Evolutionary conservation across 345 rosid genomes (phyloP), one percentile per base, ranked within the genome.

Genomic region (Erodium maritimum): DNA sequence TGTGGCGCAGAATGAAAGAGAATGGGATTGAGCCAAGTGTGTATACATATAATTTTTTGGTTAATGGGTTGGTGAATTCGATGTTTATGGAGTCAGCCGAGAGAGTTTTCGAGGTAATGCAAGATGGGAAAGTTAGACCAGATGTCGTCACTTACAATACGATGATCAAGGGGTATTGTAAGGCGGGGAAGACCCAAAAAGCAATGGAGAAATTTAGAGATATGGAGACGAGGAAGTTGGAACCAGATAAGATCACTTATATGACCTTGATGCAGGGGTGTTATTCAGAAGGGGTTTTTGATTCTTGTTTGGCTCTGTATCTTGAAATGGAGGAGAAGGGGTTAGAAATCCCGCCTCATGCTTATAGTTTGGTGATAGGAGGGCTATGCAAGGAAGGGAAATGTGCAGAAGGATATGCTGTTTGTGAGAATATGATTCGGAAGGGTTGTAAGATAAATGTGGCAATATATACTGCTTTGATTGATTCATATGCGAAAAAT

Each of bases 1-100:
- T 83, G 60, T 93, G 96, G 95, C 72, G 99, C 18, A 66, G 72
- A 56, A 89, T 89, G 96, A 79, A 89, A 67, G 94, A 93, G 57
- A 86, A 86, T 70, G 85, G 71, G 55, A 79, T 85, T 59, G 96
- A 83, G 63, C 91, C 95, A 0, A 87, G 81, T 73, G 67, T 85
- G 76, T 85, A 81, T 63, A 80, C 94, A 0, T 85, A 80, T 58
- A 85, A 82, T 73, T 93, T 83, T 60, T 60, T 89, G 72, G 56
- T 93, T 58, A 85, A 85, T 52, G 96, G 94, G 18, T 70, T 93
- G 74, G 86, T 87, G 54, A 84, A 71, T 66, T 77, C 85, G 0
- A 69, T 62, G 82, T 89, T 83, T 45, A 61, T 86, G 56, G 94
- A 85, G 54, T 86, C 96, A 10, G 83, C 94, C 0, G 95, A 86